Conservation (phyloP, 768 basidiomycete species). For the Leucocoprinus leucothites region DNA sequence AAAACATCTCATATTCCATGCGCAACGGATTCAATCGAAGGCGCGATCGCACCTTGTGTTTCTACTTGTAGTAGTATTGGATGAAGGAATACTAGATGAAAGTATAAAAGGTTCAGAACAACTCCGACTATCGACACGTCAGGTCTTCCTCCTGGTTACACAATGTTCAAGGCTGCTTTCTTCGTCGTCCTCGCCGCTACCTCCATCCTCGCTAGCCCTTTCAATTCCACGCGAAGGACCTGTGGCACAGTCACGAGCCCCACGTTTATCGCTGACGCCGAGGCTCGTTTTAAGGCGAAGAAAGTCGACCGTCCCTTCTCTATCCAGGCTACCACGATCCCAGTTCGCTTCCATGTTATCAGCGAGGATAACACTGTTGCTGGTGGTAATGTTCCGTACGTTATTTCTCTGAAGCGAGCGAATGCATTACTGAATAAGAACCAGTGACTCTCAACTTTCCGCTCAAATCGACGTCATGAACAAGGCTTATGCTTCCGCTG, state of each 20-base stretch:
- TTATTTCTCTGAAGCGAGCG: not conserved
- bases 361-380: constrained; percentile 24
- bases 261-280: constrained; percentile 30
- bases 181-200: constrained; percentile 26
- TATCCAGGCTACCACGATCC: constrained; percentile 9
- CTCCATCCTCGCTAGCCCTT: constrained; percentile 25
- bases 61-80: not conserved
- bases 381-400: constrained; percentile 39
- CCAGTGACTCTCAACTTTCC: constrained; percentile 34
- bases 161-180: constrained; percentile 26
- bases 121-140: not conserved
- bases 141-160: constrained; percentile 3
- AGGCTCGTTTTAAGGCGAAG: constrained; percentile 40
- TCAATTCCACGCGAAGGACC: constrained; percentile 21
- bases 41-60: not conserved
- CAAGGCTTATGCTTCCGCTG: constrained; percentile 32
- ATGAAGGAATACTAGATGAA: not conserved
- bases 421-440: not conserved
- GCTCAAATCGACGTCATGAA: constrained; percentile 41
- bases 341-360: constrained; percentile 31
- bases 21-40: not conserved
- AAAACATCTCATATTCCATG: not conserved
- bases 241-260: constrained; percentile 38
- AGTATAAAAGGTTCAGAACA: constrained; percentile 2
- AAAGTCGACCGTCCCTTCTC: constrained; percentile 20